These are phyloP conservation scores for Mycosphaerella arachidis DNA, from an alignment of 2,329 filamentous ascomycete species.

Conservation along the genomic window DNA sequence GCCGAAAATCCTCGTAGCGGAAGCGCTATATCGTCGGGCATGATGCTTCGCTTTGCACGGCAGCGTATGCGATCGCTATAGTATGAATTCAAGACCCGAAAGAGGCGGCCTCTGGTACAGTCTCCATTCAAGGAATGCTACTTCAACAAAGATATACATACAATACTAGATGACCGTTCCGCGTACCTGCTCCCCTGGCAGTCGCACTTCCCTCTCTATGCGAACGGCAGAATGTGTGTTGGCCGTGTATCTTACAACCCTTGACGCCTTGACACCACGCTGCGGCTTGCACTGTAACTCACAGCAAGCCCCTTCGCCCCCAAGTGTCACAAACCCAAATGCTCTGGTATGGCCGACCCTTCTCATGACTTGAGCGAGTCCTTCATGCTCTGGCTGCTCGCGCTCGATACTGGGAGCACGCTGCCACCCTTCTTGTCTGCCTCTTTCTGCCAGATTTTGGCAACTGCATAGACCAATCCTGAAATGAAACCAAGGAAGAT, in stretches of 20 bases:
- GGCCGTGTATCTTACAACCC: conserved; percentile 1
- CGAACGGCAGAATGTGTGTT: neutral
- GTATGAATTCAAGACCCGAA: too few relatives aligned
- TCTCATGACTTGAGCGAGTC: conserved; percentile 69
- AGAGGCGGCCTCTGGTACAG: too few relatives aligned
- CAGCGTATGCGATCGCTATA: too few relatives aligned
- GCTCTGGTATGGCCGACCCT: neutral
- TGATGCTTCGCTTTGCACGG: too few relatives aligned
- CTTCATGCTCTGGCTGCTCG: conserved; percentile 84
- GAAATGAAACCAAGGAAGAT: conserved; percentile 88
- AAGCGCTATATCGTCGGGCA: too few relatives aligned
- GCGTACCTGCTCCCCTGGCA: neutral
- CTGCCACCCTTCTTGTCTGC: conserved; percentile 50
- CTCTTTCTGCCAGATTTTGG: conserved; percentile 77
- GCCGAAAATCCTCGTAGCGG: too few relatives aligned
- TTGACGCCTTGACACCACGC: neutral
- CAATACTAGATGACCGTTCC: neutral
- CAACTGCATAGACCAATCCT: conserved; percentile 83
- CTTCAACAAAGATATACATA: neutral
- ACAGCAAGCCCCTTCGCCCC: neutral
- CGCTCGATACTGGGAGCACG: conserved; percentile 60
- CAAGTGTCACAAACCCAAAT: neutral
- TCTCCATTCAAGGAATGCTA: neutral
- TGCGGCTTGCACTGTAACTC: neutral
- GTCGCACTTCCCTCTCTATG: neutral